phyloP scores from a whole-genome alignment of 176 grass and related monocot genomes.

The Secale cereale region DNA sequence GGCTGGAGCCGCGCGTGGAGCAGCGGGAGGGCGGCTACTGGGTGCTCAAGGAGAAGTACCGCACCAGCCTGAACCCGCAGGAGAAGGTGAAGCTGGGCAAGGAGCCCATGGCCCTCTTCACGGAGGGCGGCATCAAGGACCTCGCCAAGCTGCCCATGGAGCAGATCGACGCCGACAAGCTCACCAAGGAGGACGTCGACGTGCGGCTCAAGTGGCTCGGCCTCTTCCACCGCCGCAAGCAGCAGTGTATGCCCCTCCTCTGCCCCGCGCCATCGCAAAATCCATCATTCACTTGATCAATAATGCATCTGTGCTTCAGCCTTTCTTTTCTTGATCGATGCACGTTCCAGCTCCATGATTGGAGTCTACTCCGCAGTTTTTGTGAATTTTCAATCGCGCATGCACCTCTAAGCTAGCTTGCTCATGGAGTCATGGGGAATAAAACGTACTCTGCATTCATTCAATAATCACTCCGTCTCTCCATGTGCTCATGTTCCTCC shows the following conservation, averaged over 20 bases:
- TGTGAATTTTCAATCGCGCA: too few relatives aligned
- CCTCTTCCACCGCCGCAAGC: slow-evolving; percentile 95
- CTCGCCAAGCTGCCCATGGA: slow-evolving; percentile 62
- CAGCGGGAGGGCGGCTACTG: slow-evolving; percentile 57
- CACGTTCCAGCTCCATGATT: slow-evolving; percentile 5
- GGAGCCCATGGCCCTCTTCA: slow-evolving; percentile 82
- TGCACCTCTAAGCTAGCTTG: not conserved
- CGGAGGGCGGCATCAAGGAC: slow-evolving; percentile 67
- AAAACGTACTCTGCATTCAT: not conserved
- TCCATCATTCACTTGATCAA: not conserved
- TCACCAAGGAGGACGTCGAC: slow-evolving; percentile 87
- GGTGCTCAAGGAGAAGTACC: slow-evolving; percentile 84
- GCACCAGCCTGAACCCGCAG: slow-evolving; percentile 73
- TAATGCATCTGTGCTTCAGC: not conserved
- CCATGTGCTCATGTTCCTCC: not conserved
- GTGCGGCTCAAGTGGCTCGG: slow-evolving; percentile 94
- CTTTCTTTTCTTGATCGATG: not conserved
- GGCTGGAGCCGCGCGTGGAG: slow-evolving; percentile 75
- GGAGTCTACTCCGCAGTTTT: not conserved
- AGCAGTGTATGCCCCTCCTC: slow-evolving; percentile 57
- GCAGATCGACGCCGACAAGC: slow-evolving; percentile 66
- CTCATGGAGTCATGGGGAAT: not conserved
- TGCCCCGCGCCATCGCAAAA: not conserved
- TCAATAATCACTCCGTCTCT: not conserved
- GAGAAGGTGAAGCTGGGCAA: slow-evolving; percentile 96